phyloP scores from a whole-genome alignment of 2,329 filamentous ascomycete species.

The Phyllosticta ampelicida region DNA sequence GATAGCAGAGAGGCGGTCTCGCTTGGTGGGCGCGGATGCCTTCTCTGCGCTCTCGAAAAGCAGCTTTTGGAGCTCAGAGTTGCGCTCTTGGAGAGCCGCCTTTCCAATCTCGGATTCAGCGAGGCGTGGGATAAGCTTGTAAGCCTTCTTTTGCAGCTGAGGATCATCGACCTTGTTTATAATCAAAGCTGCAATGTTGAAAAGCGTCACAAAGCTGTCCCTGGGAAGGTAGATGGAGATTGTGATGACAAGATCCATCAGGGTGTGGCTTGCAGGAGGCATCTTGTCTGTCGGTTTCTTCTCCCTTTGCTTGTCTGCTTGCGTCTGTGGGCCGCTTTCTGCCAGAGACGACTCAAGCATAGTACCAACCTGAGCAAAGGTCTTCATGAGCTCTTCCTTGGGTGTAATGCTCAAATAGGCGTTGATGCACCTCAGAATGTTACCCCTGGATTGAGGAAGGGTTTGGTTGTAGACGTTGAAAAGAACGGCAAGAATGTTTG shows the following conservation, averaged over 20 bases:
- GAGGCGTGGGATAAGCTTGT: constrained; percentile 90
- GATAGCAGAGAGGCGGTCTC: constrained; percentile 77
- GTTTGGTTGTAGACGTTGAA: constrained; percentile 99
- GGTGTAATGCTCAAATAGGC: constrained; percentile 85
- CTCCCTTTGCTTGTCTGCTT: constrained; percentile 51
- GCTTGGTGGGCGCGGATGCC: constrained; percentile 72
- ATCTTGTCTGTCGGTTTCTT: constrained; percentile 56
- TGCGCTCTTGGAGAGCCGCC: constrained; percentile 65
- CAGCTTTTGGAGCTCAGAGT: constrained; percentile 68
- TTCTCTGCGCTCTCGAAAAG: constrained; percentile 71
- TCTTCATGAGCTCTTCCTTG: constrained; percentile 67
- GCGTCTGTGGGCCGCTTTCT: constrained; percentile 49
- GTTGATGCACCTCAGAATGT: constrained; percentile 90
- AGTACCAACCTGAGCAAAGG: constrained; percentile 74
- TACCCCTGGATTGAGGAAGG: constrained; percentile 79
- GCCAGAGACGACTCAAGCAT: constrained; percentile 68
- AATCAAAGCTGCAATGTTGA: constrained; percentile 74
- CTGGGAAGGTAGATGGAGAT: constrained; percentile 89
- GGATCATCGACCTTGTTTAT: constrained; percentile 74
- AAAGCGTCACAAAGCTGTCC: constrained; percentile 73
- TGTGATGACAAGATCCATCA: constrained; percentile 94
- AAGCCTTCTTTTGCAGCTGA: constrained; percentile 96
- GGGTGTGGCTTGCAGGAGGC: constrained; percentile 84
- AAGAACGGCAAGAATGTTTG: constrained; percentile 87
- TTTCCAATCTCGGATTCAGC: constrained; percentile 69